Conservation (phyloP, 108 stramenopile species). For the Pseudonitzschia delicatissima region DNA sequence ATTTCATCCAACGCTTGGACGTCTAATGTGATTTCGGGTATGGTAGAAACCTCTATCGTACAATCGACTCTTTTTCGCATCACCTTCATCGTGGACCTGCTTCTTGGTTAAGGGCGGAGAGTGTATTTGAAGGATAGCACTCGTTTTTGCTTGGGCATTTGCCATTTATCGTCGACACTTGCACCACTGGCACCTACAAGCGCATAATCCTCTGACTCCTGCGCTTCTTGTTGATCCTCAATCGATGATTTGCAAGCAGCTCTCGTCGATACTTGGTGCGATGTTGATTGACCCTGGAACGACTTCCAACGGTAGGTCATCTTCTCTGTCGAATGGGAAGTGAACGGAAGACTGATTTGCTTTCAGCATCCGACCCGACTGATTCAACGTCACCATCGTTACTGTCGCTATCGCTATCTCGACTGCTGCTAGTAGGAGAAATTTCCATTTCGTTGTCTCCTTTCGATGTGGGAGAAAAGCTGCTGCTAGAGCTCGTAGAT, state of each 20-base stretch:
- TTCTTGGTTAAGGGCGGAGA: constrained; percentile 26
- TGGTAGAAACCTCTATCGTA: neutral
- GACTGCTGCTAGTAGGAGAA: neutral
- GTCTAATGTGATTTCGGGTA: constrained; percentile 13
- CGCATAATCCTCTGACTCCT: neutral
- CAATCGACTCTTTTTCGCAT: constrained; percentile 21
- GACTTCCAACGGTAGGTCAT: neutral
- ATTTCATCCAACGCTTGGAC: constrained; percentile 19
- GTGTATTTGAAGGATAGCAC: constrained; percentile 40
- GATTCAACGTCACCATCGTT: constrained; percentile 3
- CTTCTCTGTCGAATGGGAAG: neutral
- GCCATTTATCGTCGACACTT: constrained; percentile 14
- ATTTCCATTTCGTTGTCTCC: neutral
- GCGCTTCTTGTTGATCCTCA: neutral
- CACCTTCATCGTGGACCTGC: constrained; percentile 17
- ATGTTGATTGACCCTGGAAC: neutral
- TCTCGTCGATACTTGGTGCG: neutral
- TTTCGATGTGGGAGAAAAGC: neutral
- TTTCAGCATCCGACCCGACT: neutral
- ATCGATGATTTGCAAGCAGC: neutral
- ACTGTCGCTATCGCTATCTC: neutral
- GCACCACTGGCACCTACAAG: constrained; percentile 11
- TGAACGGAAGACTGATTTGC: neutral
- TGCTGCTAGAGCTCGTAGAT: neutral
- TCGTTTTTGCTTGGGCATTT: constrained; percentile 26